A percentile compares a stretch with the other conserved stretches of the same genome.
phyloP scores from a whole-genome alignment of 768 basidiomycete species.

The Lactarius indigo region DNA sequence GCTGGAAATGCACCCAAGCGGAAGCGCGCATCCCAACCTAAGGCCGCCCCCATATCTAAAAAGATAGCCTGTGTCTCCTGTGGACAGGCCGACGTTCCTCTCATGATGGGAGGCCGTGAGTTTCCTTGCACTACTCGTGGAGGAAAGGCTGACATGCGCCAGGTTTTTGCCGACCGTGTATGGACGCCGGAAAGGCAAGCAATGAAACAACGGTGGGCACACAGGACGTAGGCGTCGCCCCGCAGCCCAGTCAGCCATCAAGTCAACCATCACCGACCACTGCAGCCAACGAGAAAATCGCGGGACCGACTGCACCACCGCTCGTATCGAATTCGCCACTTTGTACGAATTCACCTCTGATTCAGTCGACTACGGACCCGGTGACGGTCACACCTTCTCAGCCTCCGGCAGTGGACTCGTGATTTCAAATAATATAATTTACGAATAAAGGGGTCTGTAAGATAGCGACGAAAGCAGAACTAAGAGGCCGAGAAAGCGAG shows the following conservation, averaged over 20 bases:
- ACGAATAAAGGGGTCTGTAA: constrained; percentile 17
- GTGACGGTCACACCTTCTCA: constrained; percentile 1
- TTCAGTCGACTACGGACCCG: constrained; percentile 13
- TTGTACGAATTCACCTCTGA: constrained; percentile 17
- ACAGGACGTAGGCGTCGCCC: background rate
- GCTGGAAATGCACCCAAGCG: constrained; percentile 38
- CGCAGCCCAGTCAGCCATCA: constrained; percentile 1
- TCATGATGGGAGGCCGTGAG: constrained; percentile 75
- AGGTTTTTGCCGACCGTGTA: constrained; percentile 72
- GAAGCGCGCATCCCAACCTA: constrained; percentile 37
- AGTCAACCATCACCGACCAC: constrained; percentile 5
- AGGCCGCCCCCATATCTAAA: constrained; percentile 36
- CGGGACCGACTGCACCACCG: constrained; percentile 6
- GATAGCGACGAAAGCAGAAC: constrained; percentile 6
- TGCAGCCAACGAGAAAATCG: constrained; percentile 11
- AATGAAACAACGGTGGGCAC: background rate
- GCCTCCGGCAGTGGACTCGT: background rate
- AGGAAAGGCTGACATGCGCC: background rate
- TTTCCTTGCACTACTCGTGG: constrained; percentile 21
- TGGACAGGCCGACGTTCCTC: constrained; percentile 63
- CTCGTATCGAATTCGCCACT: constrained; percentile 14
- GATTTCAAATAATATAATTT: constrained; percentile 19
- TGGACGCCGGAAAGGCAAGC: constrained; percentile 31
- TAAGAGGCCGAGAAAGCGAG: constrained; percentile 5
- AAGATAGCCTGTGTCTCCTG: constrained; percentile 57